Base-by-base conservation (phyloP, 257 asterid genomes). In the Scutellaria barbata region DNA sequence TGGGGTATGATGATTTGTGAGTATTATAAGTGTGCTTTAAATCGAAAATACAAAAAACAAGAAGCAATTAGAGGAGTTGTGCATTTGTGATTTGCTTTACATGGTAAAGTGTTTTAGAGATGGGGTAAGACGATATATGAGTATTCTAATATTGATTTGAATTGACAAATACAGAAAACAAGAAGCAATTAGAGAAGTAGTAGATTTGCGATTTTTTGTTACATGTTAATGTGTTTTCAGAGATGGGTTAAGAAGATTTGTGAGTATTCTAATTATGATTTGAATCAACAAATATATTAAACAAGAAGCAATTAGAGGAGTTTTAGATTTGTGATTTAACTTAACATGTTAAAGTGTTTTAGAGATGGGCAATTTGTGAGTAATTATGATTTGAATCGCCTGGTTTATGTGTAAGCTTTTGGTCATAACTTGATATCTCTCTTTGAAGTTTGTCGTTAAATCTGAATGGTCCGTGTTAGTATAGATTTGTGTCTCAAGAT, bases 371-470 rank as follows among this genome's bases (percentile, higher is more conserved):
- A 17, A 25, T 6, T n/a, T 40, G 12, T 5, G 12, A 48, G 10
- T 13, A 46, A 5, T 8, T 10, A 7, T 45, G 9, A 64, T 42
- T 22, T 35, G 41, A 41, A 25, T 41, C 7, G 17, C 17, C 6
- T n/a, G 57, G 25, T 63, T 63, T 55, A 22, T 72, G 16, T 8
- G n/a, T 14, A 63, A 51, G 10, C 64, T 52, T 43, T 6, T 30
- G 60, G 43, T 42, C n/a, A 30, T 30, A 30, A 30, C 35, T 30
- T 30, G 35, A 30, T 30, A 2, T 30, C 35, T 30, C 35, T 30
- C 35, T 30, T 30, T 30, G 4, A 0, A 18, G 37, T 6, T 39
- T 59, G 3, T 43, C 25, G 18, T 59, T 35, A 10, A 57, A 58
- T 58, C 37, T 47, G 39, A 46, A 14, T 58, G 18, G 56, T 33